Percentiles rank a stretch among this genome's conserved stretches.
phyloP scores from a whole-genome alignment of 2,329 filamentous ascomycete species.

The Mycogone perniciosa region DNA sequence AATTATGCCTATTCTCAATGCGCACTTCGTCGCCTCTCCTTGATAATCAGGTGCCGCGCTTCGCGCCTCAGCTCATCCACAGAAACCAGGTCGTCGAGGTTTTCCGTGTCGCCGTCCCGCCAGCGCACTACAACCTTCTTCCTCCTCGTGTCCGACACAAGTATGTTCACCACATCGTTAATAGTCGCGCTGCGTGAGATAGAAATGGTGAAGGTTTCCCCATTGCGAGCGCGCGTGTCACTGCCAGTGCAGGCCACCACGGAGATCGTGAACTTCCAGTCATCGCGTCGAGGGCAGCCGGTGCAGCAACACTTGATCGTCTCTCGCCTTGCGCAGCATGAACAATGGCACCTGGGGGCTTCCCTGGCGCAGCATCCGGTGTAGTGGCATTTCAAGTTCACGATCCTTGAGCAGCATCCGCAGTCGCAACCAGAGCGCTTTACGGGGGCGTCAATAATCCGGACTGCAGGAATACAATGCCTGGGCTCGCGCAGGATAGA shows the following conservation, averaged over 20 bases:
- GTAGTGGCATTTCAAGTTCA: not conserved
- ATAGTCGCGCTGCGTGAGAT: slow-evolving; percentile 14
- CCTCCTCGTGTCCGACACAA: slow-evolving; percentile 18
- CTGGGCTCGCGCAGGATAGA: too few relatives aligned
- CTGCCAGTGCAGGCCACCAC: slow-evolving; percentile 19
- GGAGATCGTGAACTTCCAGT: slow-evolving; percentile 10
- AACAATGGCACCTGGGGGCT: not conserved
- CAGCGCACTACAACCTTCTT: slow-evolving; percentile 25
- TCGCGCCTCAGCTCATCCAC: slow-evolving; percentile 18
- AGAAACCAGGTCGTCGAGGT: slow-evolving; percentile 17
- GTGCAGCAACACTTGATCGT: not conserved
- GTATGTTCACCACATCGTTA: slow-evolving; percentile 17
- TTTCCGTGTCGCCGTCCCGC: slow-evolving; percentile 20
- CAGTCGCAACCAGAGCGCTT: not conserved
- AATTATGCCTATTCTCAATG: slow-evolving; percentile 14
- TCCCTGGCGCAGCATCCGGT: not conserved
- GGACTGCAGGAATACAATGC: too few relatives aligned
- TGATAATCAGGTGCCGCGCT: slow-evolving; percentile 20
- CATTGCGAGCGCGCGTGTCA: slow-evolving; percentile 13
- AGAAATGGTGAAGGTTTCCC: slow-evolving; percentile 17
- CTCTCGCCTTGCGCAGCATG: not conserved
- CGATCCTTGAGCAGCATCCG: not conserved
- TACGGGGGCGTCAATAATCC: not conserved
- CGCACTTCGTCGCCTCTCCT: slow-evolving; percentile 17
- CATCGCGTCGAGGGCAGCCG: not conserved